These are phyloP conservation scores for Brassica hybrid DNA, from an alignment of 441 rosid genomes.

Conservation along the genomic window DNA sequence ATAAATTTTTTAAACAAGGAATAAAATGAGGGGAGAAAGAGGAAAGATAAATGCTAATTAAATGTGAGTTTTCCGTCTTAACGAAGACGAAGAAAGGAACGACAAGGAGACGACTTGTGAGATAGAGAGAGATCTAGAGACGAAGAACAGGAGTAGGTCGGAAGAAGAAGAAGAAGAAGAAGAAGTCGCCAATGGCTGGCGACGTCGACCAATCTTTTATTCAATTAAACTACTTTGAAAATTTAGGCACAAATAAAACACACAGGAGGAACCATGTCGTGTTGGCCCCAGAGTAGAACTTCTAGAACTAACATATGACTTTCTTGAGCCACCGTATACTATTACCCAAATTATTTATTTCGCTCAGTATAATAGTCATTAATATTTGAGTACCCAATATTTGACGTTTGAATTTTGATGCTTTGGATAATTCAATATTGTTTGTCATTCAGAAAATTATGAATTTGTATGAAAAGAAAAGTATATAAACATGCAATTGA, in stretches of 20 bases:
- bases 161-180: constrained; percentile 33
- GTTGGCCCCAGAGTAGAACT: constrained; percentile 35
- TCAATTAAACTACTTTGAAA: neutral
- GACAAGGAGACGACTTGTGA: constrained; percentile 18
- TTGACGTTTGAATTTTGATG: neutral
- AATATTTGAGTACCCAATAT: neutral
- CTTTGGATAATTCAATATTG: constrained; percentile 14
- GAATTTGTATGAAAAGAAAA: too few relatives aligned
- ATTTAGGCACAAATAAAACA: constrained; percentile 12
- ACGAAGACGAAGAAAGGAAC: constrained; percentile 14
- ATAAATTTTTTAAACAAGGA: neutral
- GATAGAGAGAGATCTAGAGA: constrained; percentile 35
- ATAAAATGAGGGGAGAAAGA: neutral
- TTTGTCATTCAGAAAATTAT: too few relatives aligned
- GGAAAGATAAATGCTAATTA: constrained; percentile 1
- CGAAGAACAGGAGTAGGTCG: constrained; percentile 31
- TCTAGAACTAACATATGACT: constrained; percentile 23
- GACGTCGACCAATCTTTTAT: constrained; percentile 39
- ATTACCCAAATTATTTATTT: too few relatives aligned
- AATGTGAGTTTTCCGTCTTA: constrained; percentile 16
- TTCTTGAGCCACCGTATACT: constrained; percentile 1
- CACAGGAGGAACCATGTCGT: constrained; percentile 34
- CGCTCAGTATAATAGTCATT: too few relatives aligned
- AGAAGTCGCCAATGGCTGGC: constrained; percentile 46
- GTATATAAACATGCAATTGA: too few relatives aligned